Base-by-base conservation (phyloP, 495 filamentous ascomycete genomes). In the Bathelium albidoporum region DNA sequence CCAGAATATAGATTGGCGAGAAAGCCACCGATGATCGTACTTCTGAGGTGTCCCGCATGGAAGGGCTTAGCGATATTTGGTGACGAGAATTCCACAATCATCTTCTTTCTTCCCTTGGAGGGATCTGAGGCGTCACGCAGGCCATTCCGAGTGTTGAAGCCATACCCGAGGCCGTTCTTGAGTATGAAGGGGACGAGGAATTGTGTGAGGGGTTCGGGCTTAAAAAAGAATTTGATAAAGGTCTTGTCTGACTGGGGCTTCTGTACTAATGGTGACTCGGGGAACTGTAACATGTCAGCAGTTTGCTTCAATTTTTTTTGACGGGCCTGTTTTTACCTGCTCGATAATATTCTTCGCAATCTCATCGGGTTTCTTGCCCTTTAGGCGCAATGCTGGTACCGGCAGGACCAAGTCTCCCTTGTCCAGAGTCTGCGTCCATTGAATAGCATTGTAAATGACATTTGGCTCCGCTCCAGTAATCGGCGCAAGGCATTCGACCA, bases 351-450 rank as follows among this genome's bases (percentile, higher is more conserved):
- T 87, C 62, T 79, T 74, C 49, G 82, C 84, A 29, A 91, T 78
- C 68, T 88, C 88, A 52, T 82, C 75, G 11, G 89, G 89, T 68
- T 92, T 95, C 77, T 85, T 85, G 61, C 88, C 86, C 76, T 94
- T 93, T 64, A 95, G 78, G 59, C 89, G 81, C 59, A 97, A 78
- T 14, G 91, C 82, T 9, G 93, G 87, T 34, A 90, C 86, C 59
- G 93, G 84, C 39, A 96, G 77, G 53, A 87, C 78, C 66, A 97
- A 76, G 72, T 97, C 93, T 65, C 93, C 93, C 80, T 95, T 95
- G 63, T 96, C 92, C 31, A 95, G 77, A 58, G 84, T 84, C 65
- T 82, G 80, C 16, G 93, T 96, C 90, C 90, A 96, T 70, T 84
- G 78, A 36, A 97, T 75, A 32, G 84, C 83, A 22, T 85, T 78